Evolutionary conservation across 2,329 filamentous ascomycete species (phyloP).

Genomic region (Hirsutella thompsonii): DNA sequence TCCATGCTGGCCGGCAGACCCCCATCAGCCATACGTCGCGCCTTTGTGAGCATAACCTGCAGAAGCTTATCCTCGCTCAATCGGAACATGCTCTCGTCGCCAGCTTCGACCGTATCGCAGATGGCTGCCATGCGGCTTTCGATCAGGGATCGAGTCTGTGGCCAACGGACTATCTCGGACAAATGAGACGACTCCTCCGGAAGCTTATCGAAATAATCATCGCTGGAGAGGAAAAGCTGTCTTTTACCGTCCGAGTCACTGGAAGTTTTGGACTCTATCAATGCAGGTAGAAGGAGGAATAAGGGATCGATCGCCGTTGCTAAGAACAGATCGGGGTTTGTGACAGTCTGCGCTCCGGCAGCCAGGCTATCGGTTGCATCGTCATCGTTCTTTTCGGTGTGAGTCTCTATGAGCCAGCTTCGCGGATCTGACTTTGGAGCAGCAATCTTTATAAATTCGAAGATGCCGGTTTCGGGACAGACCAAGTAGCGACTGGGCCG

Average conservation of each 20-base stretch:
- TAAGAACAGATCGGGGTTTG: constrained; percentile 63
- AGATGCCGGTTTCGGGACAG: constrained; percentile 48
- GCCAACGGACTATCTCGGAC: constrained; percentile 38
- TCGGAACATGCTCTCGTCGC: constrained; percentile 75
- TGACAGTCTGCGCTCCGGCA: constrained; percentile 30
- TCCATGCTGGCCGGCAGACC: constrained; percentile 72
- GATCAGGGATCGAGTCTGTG: constrained; percentile 35
- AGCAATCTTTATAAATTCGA: constrained; percentile 49
- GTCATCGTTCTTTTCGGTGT: constrained; percentile 7
- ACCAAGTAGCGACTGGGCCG: constrained; percentile 47
- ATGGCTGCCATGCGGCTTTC: constrained; percentile 55
- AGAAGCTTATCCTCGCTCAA: constrained; percentile 62
- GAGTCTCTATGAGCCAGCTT: constrained; percentile 47
- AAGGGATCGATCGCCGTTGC: constrained; percentile 75
- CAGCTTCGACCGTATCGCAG: constrained; percentile 74
- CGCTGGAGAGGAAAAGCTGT: constrained; percentile 52
- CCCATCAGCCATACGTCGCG: constrained; percentile 48
- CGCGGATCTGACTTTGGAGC: constrained; percentile 39
- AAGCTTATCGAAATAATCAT: constrained; percentile 59
- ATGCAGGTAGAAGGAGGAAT: constrained; percentile 67
- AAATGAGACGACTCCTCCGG: constrained; percentile 43
- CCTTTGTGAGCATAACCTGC: constrained; percentile 55
- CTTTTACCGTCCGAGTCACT: constrained; percentile 35
- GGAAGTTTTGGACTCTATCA: constrained; percentile 33
- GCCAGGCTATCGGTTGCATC: constrained; percentile 8